Base-by-base conservation (phyloP, 768 basidiomycete species). In the Suillus clintonianus region DNA sequence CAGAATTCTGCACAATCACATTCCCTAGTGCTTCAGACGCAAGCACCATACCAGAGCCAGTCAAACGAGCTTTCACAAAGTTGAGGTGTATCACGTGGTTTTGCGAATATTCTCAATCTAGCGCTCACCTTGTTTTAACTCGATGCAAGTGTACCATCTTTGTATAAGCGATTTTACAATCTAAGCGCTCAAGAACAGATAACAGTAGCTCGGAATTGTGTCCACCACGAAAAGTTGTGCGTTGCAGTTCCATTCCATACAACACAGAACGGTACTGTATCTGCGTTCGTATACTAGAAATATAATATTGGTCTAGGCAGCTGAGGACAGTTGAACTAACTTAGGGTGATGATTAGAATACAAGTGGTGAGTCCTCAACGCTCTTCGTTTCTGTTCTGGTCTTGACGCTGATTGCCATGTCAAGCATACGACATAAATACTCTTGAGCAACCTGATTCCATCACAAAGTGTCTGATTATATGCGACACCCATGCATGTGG, bases 21-120 rank as follows among this genome's bases (percentile, higher is more conserved):
- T 60, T 75, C 79, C 4, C 34, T 70, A 13, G 57, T 67, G 55
- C 69, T 85, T 48, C 84, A 82, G 66, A 85, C 85, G 2, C 86
- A 87, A 68, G 84, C 85, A 34, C 82, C 83, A 5, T 86, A 86
- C 65, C 72, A 75, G 45, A 86, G 85, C 66, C 85, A 84, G 55
- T 39, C 48, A 13, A 43, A n/a, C 36, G 62, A 61, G 36, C 68
- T 65, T 69, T 78, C 71, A 63, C 70, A 74, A 64, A 76, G 73
- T 62, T 51, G 27, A 51, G 8, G 3, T 67, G 72, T 14, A 65
- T 66, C 10, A 17, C 73, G 56, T 71, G 17, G 27, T 51, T 51
- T 51, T 30, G 17, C 32, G 17, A 53, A 32, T 3, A 50, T 27
- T 24, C 30, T 51, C 48, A 17, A 51, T 51, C 15, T 50, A 30